Evolutionary conservation across 805 yeast species (phyloP).

Genomic region (Schizosaccharomyces octosporus): DNA sequence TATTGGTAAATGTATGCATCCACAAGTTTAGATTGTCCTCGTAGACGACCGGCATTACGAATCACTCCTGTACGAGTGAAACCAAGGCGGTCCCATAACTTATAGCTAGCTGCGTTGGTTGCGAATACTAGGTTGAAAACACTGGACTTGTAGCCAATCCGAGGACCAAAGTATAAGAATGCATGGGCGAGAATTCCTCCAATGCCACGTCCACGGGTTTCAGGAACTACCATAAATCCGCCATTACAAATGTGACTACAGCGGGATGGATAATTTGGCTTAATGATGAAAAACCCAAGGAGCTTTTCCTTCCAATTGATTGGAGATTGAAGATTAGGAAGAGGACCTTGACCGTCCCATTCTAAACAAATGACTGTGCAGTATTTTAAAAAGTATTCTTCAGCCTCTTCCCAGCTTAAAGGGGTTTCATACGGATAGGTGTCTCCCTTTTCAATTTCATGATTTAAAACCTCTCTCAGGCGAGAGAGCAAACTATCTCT

Average conservation of each 20-base stretch:
- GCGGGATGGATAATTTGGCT: slow-evolving; percentile 69
- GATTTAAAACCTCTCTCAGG: not conserved
- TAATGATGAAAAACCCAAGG: slow-evolving; percentile 21
- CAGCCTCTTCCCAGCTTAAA: not conserved
- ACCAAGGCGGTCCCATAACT: slow-evolving; percentile 65
- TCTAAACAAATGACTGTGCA: not conserved
- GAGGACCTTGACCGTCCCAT: not conserved
- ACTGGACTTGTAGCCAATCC: slow-evolving; percentile 54
- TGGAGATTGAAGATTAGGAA: not conserved
- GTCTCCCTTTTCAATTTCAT: not conserved
- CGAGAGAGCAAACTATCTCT: not conserved
- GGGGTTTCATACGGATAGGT: not conserved
- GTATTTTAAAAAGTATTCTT: not conserved
- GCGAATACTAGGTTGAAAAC: slow-evolving; percentile 75
- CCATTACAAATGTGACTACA: slow-evolving; percentile 75
- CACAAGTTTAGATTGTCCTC: slow-evolving; percentile 35
- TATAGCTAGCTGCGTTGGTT: slow-evolving; percentile 48
- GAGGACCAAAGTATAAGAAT: slow-evolving; percentile 50
- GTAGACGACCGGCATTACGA: slow-evolving; percentile 47
- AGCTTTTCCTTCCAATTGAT: not conserved
- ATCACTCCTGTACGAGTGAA: slow-evolving; percentile 57
- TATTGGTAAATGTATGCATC: slow-evolving; percentile 66
- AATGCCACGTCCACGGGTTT: slow-evolving; percentile 37
- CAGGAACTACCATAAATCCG: slow-evolving; percentile 48
- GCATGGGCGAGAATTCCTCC: slow-evolving; percentile 46